Evolutionary conservation across 148 eudicot species (phyloP), one percentile per base, ranked within the genome.

Genomic region (Polygonum maritimum): DNA sequence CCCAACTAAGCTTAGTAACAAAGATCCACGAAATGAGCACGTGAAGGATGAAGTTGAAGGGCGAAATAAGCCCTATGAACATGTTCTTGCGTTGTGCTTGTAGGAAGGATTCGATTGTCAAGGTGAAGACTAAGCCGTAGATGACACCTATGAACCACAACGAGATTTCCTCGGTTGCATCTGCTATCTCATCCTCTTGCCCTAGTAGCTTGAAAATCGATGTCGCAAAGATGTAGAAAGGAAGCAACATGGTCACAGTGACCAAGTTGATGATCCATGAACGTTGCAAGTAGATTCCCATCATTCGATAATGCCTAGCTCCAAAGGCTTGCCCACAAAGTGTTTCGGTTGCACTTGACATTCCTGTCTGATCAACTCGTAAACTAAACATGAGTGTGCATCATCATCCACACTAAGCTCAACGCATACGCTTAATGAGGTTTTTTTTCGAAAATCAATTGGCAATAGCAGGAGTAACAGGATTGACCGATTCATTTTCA

Each of bases 41-140:
- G 22, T 77, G 19, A 33, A 70, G 62, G 16, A 49, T 52, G 39
- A 77, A 69, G 7, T 60, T 21, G 2, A 48, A 4, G 2, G 79
- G 36, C 36, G 74, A 48, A 33, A 77, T 62, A 13, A 26, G 69
- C 54, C 60, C 79, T 31, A 77, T 38, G 45, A 77, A 48, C 74
- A 48, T 67, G 79, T 77, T 77, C 79, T 69, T 77, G 41, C 13
- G 74, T 21, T 77, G 79, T 9, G 74, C 74, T 77, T 75, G 77
- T 2, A 77, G 11, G 63, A 21, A 77, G 60, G 47, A 67, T 77
- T 77, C 74, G 19, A 38, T 52, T 31, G 79, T 77, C 60, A 49
- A 10, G 63, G 14, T 48, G 45, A 41, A 41, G 9, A 41, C 45
- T 6, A 41, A 41, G 45, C 45, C 45, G 48, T 77, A 69, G 1